Evolutionary conservation across 139 green algal species (phyloP), one percentile per base, ranked within the genome.

Genomic region (Coccomyxa sp.): DNA sequence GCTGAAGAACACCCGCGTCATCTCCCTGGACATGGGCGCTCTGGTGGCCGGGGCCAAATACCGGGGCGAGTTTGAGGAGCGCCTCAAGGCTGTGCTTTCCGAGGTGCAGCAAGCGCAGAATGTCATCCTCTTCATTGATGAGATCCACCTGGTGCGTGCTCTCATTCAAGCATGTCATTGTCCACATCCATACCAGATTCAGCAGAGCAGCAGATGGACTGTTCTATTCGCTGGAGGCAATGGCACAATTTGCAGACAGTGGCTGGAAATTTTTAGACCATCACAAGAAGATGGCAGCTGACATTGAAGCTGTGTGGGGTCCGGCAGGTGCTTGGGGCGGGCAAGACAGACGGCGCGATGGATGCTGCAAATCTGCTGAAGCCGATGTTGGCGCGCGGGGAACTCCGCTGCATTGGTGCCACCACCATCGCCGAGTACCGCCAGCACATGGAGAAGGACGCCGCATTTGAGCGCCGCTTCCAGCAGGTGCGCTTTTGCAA

Each of bases 311-410:
- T 51, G 63, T 21, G 18, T 71, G 63, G 18, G 18, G 63, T 71
- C 4, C 63, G 21, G 71, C 71, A 77, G 71, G 77, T 84, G 17
- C 79, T 86, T 79, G 93, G 90, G 1, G 91, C 92, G 0, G 94
- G 95, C 77, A 94, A 92, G 76, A 86, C 92, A 1, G 93, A 97
- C 57, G 93, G 94, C 58, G 87, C 92, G 81, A 98, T 98, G 93
- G 94, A 98, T 82, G 96, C 95, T 16, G 96, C 93, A 67, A 98
- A 99, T 86, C 89, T 99, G 79, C 90, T 99, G 63, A 99, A 99
- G 90, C 96, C 96, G 21, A 96, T 97, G 96, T 91, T 99, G 76
- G 96, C 95, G 21, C 88, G 96, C 3, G 96, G 96, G 14, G 93
- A 99, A 92, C 92, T 99, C 83, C 90, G 92, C 75, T 97, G 96